These are phyloP conservation scores for Erysiphe neolycopersici DNA, from an alignment of 2,329 filamentous ascomycete genomes.

Conservation along the genomic window DNA sequence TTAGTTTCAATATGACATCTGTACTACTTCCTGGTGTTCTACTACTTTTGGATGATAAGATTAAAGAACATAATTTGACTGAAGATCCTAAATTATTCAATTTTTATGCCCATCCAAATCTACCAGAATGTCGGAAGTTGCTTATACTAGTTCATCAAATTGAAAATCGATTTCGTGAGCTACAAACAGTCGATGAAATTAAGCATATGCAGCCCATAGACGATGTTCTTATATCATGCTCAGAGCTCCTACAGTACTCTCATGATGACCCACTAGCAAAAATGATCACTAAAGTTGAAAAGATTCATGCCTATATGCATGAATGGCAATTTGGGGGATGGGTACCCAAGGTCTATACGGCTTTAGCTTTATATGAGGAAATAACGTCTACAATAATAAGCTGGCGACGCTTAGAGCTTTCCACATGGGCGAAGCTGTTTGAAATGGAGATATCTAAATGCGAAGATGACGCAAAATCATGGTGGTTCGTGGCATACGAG, in stretches of 20 bases:
- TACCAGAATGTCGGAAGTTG: slow-evolving; percentile 47
- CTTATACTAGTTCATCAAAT: slow-evolving; percentile 42
- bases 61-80: slow-evolving; percentile 19
- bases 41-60: slow-evolving; percentile 34
- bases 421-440: slow-evolving; percentile 73
- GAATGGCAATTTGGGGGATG: slow-evolving; percentile 81
- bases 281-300: slow-evolving; percentile 65
- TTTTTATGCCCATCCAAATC: slow-evolving; percentile 67
- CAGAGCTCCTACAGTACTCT: slow-evolving; percentile 46
- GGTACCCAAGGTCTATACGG: slow-evolving; percentile 55
- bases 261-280: slow-evolving; percentile 68
- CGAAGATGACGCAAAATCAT: slow-evolving; percentile 52
- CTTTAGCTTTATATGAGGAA: slow-evolving; percentile 41
- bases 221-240: slow-evolving; percentile 52
- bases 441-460: slow-evolving; percentile 60
- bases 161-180: slow-evolving; percentile 42
- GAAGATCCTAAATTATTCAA: slow-evolving; percentile 34
- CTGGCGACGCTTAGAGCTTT: slow-evolving; percentile 77
- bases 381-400: slow-evolving; percentile 58
- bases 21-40: slow-evolving; percentile 39
- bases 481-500: slow-evolving; percentile 96
- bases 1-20: slow-evolving; percentile 18
- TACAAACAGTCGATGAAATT: slow-evolving; percentile 39
- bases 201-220: slow-evolving; percentile 47
- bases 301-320: slow-evolving; percentile 59